A percentile compares a stretch with the other conserved stretches of the same genome.
phyloP scores from a whole-genome alignment of 2,329 filamentous ascomycete genomes.

The Aspergillus thermomutatus region DNA sequence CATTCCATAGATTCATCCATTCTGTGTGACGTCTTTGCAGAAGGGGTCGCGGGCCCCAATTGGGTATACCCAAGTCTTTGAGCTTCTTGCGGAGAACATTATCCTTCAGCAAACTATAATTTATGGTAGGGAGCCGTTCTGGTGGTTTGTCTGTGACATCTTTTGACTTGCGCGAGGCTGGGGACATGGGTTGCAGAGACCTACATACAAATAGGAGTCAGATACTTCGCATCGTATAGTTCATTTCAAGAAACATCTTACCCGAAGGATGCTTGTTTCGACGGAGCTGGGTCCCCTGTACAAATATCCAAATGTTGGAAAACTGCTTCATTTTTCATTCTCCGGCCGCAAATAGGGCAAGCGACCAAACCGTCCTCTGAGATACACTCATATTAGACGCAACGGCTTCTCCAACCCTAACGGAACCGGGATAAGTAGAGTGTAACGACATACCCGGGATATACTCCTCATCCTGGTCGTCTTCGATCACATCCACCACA shows the following conservation, averaged over 20 bases:
- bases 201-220: conserved; percentile 19
- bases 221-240: conserved; percentile 1
- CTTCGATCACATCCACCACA: conserved; percentile 33
- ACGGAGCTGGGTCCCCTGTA: conserved; percentile 31
- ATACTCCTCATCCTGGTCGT: conserved; percentile 41
- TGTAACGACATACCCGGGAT: conserved; percentile 28
- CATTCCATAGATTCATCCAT: conserved; percentile 95
- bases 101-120: conserved; percentile 86
- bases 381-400: conserved; percentile 14
- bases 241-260: conserved; percentile 13
- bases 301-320: conserved; percentile 76
- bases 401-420: not conserved
- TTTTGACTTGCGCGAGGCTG: conserved; percentile 13
- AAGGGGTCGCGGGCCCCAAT: conserved; percentile 63
- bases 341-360: conserved; percentile 76
- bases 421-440: not conserved
- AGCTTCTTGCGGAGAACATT: conserved; percentile 74
- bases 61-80: conserved; percentile 72
- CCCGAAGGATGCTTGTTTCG: conserved; percentile 24
- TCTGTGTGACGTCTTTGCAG: conserved; percentile 81
- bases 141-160: conserved; percentile 36
- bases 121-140: conserved; percentile 73
- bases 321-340: conserved; percentile 77
- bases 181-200: conserved; percentile 18
- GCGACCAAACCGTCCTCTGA: conserved; percentile 71